Percentiles rank a stretch among this genome's conserved stretches.
These are phyloP conservation scores for Eucalyptus paniculata DNA, from an alignment of 345 rosid species.

Conservation along the genomic window DNA sequence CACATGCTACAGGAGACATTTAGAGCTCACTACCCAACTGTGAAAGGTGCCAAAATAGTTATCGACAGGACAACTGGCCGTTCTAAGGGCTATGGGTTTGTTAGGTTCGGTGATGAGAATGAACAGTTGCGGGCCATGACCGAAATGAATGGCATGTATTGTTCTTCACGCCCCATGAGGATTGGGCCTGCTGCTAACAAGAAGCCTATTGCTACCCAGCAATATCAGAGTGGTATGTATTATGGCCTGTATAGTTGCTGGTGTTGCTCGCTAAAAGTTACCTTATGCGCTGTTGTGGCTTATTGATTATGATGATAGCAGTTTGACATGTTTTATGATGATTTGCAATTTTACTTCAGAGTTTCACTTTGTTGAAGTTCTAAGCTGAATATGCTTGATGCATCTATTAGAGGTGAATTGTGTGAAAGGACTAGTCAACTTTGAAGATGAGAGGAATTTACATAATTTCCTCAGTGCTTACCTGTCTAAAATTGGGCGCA, in stretches of 20 bases:
- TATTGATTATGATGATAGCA: neutral
- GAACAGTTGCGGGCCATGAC: slow-evolving; percentile 85
- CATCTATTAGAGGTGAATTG: neutral
- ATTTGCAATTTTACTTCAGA: neutral
- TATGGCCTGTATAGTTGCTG: neutral
- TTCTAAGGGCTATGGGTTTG: slow-evolving; percentile 96
- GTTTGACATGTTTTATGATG: neutral
- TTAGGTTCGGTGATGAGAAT: slow-evolving; percentile 72
- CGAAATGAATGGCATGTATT: slow-evolving; percentile 86
- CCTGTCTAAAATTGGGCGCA: slow-evolving; percentile 55
- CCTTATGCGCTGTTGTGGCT: neutral
- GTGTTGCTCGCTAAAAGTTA: neutral
- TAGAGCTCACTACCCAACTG: slow-evolving; percentile 43
- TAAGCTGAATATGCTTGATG: neutral
- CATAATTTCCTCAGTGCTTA: slow-evolving; percentile 42
- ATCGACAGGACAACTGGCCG: slow-evolving; percentile 87
- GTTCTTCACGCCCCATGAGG: slow-evolving; percentile 89
- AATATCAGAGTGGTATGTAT: slow-evolving; percentile 61
- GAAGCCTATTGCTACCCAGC: slow-evolving; percentile 50
- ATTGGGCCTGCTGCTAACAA: slow-evolving; percentile 89
- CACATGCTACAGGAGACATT: slow-evolving; percentile 67
- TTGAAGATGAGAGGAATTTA: slow-evolving; percentile 22
- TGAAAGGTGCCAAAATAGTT: slow-evolving; percentile 90
- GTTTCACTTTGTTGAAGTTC: neutral
- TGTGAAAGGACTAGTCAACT: neutral